Evolutionary conservation across 192 early-diverging fungal genomes (phyloP), one percentile per base, ranked within the genome.

Genomic region (Linnemannia schmuckeri): DNA sequence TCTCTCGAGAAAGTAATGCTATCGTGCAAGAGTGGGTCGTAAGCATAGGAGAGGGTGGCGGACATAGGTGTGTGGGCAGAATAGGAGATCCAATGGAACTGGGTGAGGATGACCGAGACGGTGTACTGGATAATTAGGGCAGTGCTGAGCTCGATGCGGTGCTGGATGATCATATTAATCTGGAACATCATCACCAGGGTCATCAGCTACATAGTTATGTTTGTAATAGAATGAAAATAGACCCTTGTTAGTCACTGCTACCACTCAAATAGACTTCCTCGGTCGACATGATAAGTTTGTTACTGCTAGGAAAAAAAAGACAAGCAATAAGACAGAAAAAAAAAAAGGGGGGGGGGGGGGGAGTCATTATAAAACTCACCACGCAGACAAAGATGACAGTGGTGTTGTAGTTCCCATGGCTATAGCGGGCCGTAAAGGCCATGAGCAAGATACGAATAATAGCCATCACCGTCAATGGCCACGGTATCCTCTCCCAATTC

Each of bases 21-120:
- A 2, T 87, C 85, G 55, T 42, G 63, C 35, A 87, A 35, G 27
- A 75, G 44, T 37, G 85, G 85, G 30, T 87, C 85, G 46, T 87
- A 87, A 12, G 78, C 77, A 68, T 87, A 87, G 38, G 63, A 70
- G 6, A 87, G 76, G 2, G 76, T 70, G 6, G 85, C 85, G n/a
- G 85, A 87, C 85, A 87, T 87, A 47, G 85, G 85, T 13, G 85
- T 87, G 66, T 87, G 85, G 8, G 76, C 74, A 3, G 85, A 87
- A 35, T 87, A 87, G 12, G 72, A 70, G 47, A 87, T 87, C 85
- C 85, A 87, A 61, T 87, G 85, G 6, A 87, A n/a, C 35, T 87
- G 85, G 6, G 85, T 81, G 8, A 87, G 30, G 41, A 81, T 6
- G 4, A 81, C 6, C 22, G 85, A 81, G 12, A 81, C 46, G 20